Percentiles rank a stretch among this genome's conserved stretches.
phyloP scores from a whole-genome alignment of 257 asterid genomes.

The Scutellaria baicalensis region DNA sequence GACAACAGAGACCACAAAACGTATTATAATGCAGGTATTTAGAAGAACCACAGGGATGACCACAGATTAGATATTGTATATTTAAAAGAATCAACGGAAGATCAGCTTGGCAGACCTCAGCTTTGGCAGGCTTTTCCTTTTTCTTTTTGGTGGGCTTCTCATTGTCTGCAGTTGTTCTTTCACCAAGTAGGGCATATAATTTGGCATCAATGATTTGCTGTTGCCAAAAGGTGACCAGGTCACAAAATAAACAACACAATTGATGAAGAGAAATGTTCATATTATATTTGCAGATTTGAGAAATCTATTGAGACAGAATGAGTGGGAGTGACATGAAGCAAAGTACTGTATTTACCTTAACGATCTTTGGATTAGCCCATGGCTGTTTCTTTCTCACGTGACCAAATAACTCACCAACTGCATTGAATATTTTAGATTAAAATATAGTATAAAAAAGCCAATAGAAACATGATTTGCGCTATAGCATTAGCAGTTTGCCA shows the following conservation, averaged over 20 bases:
- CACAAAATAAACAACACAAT: constrained; percentile 1
- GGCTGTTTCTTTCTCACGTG: constrained; percentile 77
- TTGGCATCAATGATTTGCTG: constrained; percentile 79
- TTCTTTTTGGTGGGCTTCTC: constrained; percentile 85
- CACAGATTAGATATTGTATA: neutral
- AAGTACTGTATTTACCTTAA: constrained; percentile 47
- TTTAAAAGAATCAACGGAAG: neutral
- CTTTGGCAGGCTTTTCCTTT: constrained; percentile 78
- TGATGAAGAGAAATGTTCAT: neutral
- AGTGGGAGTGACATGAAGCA: neutral
- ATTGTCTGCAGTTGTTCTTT: constrained; percentile 76
- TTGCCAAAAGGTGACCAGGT: neutral
- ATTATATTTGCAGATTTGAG: neutral
- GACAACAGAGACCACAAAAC: neutral
- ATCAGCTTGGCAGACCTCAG: constrained; percentile 44
- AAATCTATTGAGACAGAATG: neutral
- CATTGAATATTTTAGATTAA: constrained; percentile 7
- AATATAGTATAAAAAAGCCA: neutral
- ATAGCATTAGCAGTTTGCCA: neutral
- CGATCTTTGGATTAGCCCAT: constrained; percentile 91
- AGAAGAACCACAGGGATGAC: neutral
- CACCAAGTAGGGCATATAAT: constrained; percentile 70
- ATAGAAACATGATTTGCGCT: neutral
- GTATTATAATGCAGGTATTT: neutral
- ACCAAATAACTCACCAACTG: constrained; percentile 83